phyloP scores from a whole-genome alignment of 2,329 filamentous ascomycete genomes.

The Hypomyces perniciosus region DNA sequence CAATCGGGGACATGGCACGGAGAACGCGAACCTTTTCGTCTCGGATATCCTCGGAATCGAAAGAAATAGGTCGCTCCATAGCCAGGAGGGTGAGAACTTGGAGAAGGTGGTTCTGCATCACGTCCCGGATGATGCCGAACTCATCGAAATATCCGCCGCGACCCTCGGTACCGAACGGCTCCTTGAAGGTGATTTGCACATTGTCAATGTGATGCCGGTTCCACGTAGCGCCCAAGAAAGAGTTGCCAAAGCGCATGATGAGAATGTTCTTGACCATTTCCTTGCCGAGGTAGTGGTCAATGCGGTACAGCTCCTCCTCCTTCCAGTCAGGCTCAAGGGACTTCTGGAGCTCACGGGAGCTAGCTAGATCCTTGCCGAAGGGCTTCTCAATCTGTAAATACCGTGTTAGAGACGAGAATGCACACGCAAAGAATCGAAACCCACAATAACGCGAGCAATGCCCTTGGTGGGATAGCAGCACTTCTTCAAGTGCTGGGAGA shows the following conservation, averaged over 20 bases:
- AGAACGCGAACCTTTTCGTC: constrained; percentile 98
- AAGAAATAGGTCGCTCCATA: constrained; percentile 98
- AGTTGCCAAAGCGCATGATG: constrained; percentile 95
- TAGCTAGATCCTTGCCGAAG: constrained; percentile 93
- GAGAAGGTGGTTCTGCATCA: constrained; percentile 99
- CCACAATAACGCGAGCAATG: constrained; percentile 87
- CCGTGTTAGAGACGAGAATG: constrained; percentile 12
- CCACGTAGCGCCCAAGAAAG: constrained; percentile 98
- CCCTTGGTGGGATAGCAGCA: constrained; percentile 92
- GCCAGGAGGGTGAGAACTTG: constrained; percentile 93
- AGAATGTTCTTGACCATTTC: constrained; percentile 99
- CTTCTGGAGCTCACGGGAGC: constrained; percentile 89
- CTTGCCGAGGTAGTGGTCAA: constrained; percentile 98
- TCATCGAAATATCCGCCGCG: constrained; percentile 98
- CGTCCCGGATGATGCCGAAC: constrained; percentile 98
- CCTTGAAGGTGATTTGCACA: constrained; percentile 98
- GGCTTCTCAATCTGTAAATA: constrained; percentile 84
- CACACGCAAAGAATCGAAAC: constrained; percentile 27
- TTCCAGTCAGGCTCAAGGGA: constrained; percentile 97
- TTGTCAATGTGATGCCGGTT: constrained; percentile 99
- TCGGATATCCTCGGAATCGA: constrained; percentile 95
- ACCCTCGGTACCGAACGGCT: constrained; percentile 96
- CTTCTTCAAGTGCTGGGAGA: constrained; percentile 93
- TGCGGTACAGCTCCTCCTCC: constrained; percentile 97
- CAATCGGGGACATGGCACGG: constrained; percentile 85